Base-by-base conservation (phyloP, 352 stramenopile species). In the Globisporangium uncinulatum region DNA sequence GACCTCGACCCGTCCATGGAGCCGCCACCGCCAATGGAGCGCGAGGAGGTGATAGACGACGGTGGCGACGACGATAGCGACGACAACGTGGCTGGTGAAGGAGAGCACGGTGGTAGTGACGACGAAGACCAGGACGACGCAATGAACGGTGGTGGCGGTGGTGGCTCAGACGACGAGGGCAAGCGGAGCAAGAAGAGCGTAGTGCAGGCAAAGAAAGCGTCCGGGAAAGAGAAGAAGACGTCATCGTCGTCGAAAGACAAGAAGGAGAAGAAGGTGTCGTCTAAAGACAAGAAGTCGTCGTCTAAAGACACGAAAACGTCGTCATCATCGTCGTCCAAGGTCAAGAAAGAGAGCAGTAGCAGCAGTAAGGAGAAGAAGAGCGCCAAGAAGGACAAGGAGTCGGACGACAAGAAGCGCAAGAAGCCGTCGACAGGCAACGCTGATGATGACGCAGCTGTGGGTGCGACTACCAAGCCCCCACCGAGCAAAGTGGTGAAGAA, bases 1-100 rank as follows among this genome's bases (percentile, higher is more conserved):
- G 84, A 94, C 55, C 54, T 94, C 51, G 81, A 94, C 55, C 82
- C 81, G 56, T 73, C 70, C 49, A 54, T 92, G 17, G 79, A 90
- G 47, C 76, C 84, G 2, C 84, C 82, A 11, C 80, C 77, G 17
- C 48, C 62, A 19, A 65, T 73, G 1, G 57, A 70, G 21, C 68
- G 69, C 6, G 31, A 63, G 14, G 67, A 74, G 6, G 19, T 46
- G 21, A 61, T 65, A 6, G 63, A 75, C 3, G 70, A 70, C 2
- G 70, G 60, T 4, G 67, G 72, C 2, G 64, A 67, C n/a, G 56
- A 60, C n/a, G 66, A 59, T 0, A 55, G 59, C 32, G 60, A 74
- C 14, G 64, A 69, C 6, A 48, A 61, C 2, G 63, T 63, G 3
- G 41, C 50, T n/a, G 52, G 24, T n/a, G 41, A 46, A 20, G 41